phyloP scores from a whole-genome alignment of 345 rosid genomes.

The Lagerstroemia speciosa region DNA sequence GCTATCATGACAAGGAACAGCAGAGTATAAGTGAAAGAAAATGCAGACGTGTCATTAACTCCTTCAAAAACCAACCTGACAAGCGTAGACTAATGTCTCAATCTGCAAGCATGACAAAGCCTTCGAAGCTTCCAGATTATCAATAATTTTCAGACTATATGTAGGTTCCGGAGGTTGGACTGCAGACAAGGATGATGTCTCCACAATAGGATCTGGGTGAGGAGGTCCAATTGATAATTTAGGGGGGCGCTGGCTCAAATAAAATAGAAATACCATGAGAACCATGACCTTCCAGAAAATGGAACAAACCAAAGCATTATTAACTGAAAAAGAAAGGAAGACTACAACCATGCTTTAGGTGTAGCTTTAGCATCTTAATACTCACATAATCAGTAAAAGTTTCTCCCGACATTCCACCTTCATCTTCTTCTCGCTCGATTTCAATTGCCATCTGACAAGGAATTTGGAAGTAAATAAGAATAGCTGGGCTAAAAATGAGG shows the following conservation, averaged over 20 bases:
- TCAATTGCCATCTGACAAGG: constrained; percentile 72
- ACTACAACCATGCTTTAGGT: neutral
- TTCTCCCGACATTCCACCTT: constrained; percentile 87
- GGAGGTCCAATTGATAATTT: constrained; percentile 87
- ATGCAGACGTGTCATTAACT: constrained; percentile 15
- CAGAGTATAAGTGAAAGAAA: constrained; percentile 14
- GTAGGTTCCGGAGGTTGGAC: constrained; percentile 95
- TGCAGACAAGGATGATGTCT: constrained; percentile 93
- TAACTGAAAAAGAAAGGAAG: constrained; percentile 6
- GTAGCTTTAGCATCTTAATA: constrained; percentile 14
- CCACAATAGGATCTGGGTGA: constrained; percentile 96
- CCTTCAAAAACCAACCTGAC: constrained; percentile 56
- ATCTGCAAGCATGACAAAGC: constrained; percentile 96
- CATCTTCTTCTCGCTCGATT: constrained; percentile 98
- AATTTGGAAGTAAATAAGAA: neutral
- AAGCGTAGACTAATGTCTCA: constrained; percentile 95
- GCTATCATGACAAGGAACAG: constrained; percentile 38
- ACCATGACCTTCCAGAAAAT: neutral
- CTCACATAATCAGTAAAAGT: constrained; percentile 96
- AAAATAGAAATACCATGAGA: neutral
- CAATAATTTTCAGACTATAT: constrained; percentile 63
- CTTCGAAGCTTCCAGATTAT: constrained; percentile 59
- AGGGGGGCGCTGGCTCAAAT: constrained; percentile 61
- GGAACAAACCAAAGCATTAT: neutral
- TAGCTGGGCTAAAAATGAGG: neutral